These are phyloP conservation scores for Hypoxylon sp. DNA, from an alignment of 2,329 filamentous ascomycete genomes.

Conservation along the genomic window DNA sequence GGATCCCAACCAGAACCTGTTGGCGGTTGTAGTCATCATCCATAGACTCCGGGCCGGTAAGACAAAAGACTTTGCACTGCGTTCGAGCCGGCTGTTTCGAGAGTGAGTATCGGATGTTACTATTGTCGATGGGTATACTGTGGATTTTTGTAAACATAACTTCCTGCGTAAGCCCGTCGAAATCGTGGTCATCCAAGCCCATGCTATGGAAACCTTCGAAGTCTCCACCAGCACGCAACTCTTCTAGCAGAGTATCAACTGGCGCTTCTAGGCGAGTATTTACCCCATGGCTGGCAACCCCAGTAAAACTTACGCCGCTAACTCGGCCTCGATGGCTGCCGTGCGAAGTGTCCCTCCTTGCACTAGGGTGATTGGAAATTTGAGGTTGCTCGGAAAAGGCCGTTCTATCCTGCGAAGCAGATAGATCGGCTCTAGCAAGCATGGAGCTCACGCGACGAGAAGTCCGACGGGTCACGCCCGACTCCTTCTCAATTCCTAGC, in stretches of 20 bases:
- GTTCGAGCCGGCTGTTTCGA: slow-evolving; percentile 65
- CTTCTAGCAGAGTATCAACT: slow-evolving; percentile 77
- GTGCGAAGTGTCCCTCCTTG: slow-evolving; percentile 79
- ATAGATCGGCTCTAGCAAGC: slow-evolving; percentile 87
- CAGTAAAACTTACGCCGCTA: slow-evolving; percentile 63
- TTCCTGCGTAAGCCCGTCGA: slow-evolving; percentile 78
- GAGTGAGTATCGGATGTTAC: slow-evolving; percentile 71
- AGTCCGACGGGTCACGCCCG: slow-evolving; percentile 68
- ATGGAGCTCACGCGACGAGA: slow-evolving; percentile 90
- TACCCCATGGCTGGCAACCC: slow-evolving; percentile 56
- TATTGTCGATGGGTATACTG: slow-evolving; percentile 72
- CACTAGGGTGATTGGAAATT: slow-evolving; percentile 57
- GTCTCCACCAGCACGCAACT: slow-evolving; percentile 71
- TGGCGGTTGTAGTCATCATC: slow-evolving; percentile 66
- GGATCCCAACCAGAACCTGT: slow-evolving; percentile 75
- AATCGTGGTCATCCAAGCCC: slow-evolving; percentile 78
- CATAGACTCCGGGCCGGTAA: slow-evolving; percentile 70
- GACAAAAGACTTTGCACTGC: slow-evolving; percentile 75
- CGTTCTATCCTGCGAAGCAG: slow-evolving; percentile 83
- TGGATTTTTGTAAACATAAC: slow-evolving; percentile 79
- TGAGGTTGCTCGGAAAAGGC: slow-evolving; percentile 79
- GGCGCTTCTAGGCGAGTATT: slow-evolving; percentile 71
- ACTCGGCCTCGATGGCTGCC: slow-evolving; percentile 74
- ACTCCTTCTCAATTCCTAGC: slow-evolving; percentile 75
- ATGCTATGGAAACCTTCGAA: slow-evolving; percentile 79